Percentiles rank a stretch among this genome's conserved stretches.
Evolutionary conservation across 768 basidiomycete genomes (phyloP).

Genomic region (Boletus edulis): DNA sequence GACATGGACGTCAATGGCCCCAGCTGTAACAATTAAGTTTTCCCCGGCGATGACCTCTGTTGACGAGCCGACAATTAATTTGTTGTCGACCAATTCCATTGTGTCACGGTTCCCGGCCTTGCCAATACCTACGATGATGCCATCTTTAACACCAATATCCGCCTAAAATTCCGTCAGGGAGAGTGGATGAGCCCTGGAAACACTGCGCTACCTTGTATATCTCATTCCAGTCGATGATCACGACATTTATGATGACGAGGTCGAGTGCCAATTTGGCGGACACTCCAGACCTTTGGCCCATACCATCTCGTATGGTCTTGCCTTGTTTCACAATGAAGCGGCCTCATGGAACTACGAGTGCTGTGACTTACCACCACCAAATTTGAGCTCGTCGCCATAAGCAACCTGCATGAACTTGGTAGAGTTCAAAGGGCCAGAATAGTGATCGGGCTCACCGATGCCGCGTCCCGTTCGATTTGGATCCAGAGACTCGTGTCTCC

Average conservation of each 20-base stretch:
- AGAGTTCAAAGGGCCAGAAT: background rate
- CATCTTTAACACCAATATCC: slow-evolving; percentile 89
- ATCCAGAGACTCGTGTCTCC: slow-evolving; percentile 92
- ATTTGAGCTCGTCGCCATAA: slow-evolving; percentile 97
- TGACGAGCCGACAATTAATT: slow-evolving; percentile 80
- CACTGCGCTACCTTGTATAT: slow-evolving; percentile 75
- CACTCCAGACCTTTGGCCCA: slow-evolving; percentile 83
- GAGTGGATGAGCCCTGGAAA: background rate
- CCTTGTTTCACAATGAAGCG: slow-evolving; percentile 44
- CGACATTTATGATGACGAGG: slow-evolving; percentile 91
- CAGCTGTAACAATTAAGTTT: slow-evolving; percentile 90
- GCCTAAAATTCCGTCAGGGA: slow-evolving; percentile 50
- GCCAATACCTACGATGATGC: slow-evolving; percentile 83
- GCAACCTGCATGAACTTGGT: slow-evolving; percentile 49
- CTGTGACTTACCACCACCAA: slow-evolving; percentile 74
- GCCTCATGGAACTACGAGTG: slow-evolving; percentile 1
- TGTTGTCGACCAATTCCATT: slow-evolving; percentile 74
- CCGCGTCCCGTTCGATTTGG: slow-evolving; percentile 81
- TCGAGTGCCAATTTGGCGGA: slow-evolving; percentile 72
- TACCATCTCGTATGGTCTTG: slow-evolving; percentile 93
- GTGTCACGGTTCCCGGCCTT: slow-evolving; percentile 96
- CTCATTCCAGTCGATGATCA: slow-evolving; percentile 92
- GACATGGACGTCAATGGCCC: slow-evolving; percentile 87
- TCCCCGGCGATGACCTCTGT: slow-evolving; percentile 98
- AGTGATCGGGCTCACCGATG: background rate